Evolutionary conservation across 1,284 basidiomycete species (phyloP), one percentile per base, ranked within the genome.

Genomic region (Clitocybe nebularis): DNA sequence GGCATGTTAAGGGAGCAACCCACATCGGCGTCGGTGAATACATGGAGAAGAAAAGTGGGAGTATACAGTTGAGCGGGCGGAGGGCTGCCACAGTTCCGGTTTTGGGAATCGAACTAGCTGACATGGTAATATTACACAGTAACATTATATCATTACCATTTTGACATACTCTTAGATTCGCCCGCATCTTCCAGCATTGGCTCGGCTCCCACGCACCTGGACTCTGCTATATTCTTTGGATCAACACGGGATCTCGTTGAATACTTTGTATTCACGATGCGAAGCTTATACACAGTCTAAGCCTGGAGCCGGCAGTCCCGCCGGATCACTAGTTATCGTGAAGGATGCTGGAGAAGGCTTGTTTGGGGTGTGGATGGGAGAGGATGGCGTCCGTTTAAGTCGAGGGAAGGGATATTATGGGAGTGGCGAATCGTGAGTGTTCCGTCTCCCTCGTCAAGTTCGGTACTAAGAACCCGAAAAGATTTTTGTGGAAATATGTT

Each of bases 241-340:
- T 56, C 93, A 97, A 60, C 90, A 98, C 51, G 95, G 95, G 0
- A 93, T 94, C 35, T 94, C 91, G 6, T 71, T 98, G 7, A 80
- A 86, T 28, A 97, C 95, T 0, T 74, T 98, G 0, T 95, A 94
- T 59, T 56, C 77, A 1, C 74, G 77, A 2, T 85, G 85, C 37
- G 80, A 77, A 59, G 55, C 65, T 3, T 46, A 52, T 4, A 47
- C 51, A 28, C 51, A 53, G 26, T 41, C 52, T 2, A 39, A 40
- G 25, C 45, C 53, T 5, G 51, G 53, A 8, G 44, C 36, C 0
- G 35, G 50, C 16, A 49, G 47, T 2, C 50, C 52, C 2, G 47
- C 46, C 11, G 68, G 67, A 3, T 60, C 62, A 46, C 35, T 72
- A 23, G 37, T 71, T 1, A 63, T 63, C 1, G 63, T 90, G 3